Base-by-base conservation (phyloP, 371 early-diverging fungal genomes). In the Circinella umbellata region DNA sequence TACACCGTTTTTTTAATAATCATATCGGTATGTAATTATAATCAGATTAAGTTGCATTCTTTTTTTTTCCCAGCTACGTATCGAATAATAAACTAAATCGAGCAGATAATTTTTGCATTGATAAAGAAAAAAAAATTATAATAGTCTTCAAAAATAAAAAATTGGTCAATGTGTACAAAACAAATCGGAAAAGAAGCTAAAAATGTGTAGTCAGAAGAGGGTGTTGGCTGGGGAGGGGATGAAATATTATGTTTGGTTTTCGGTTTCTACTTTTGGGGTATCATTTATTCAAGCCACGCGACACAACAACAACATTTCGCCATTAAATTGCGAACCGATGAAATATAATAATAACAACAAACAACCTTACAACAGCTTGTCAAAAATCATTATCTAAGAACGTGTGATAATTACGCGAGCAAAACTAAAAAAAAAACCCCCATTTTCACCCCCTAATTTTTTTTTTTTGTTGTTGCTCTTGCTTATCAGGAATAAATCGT, bases 121-220 rank as follows among this genome's bases (percentile, higher is more conserved):
- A 27, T 27, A 27, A 27, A 27, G 27, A 27, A 27, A 27, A 27
- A 27, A 27, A 27, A 27, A 27, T 27, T 27, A 27, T 27, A 27
- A 27, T 27, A 27, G 57, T 57, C 10, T 27, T 7, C 35, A n/a
- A 20, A n/a, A n/a, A n/a, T 18, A n/a, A 54, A n/a, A 54, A 47
- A 9, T 47, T 47, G 11, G 47, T 54, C 54, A 54, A 54, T 54
- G 54, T 54, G 54, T 54, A 54, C 54, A 54, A 54, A 54, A 54
- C 54, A 54, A 47, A 47, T 20, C 54, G 54, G 54, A 54, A n/a
- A 18, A n/a, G 18, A 20, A 9, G 47, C 15, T 47, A 47, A 47
- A 47, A 47, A 47, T 27, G 27, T 27, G 27, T 27, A 27, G 27
- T 27, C 27, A 27, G 27, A 42, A 42, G 42, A 42, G 42, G 27